Evolutionary conservation across 75 land plant species (phyloP), one percentile per base, ranked within the genome.

Genomic region (Ceratopteris richardii): DNA sequence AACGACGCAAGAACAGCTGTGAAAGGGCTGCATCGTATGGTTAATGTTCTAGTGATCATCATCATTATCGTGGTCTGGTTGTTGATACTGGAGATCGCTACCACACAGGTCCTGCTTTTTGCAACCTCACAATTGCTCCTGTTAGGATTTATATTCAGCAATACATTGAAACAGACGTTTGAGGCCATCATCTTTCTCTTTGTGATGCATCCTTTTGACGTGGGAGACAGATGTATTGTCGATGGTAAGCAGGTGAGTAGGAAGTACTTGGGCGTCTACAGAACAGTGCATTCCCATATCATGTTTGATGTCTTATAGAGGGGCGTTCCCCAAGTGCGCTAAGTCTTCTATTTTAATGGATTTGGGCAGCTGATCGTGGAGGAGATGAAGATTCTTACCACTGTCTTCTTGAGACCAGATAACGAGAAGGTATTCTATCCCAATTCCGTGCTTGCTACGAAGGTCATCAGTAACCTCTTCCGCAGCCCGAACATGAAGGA

Each of bases 1-100:
- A 90, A 91, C 55, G 99, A 95, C 48, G 90, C 96, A 0, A 90
- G 90, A 62, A 86, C 97, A 20, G 99, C 96, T 1, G 92, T 95
- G 9, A 84, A 87, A 29, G 79, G 77, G 68, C 84, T 95, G 10
- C 88, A 95, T 55, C 72, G 78, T 5, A 76, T 90, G 61, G 69
- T 76, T 18, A 82, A 87, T 42, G 33, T 74, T 0, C 51, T 86
- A 11, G 67, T 90, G 36, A 61, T 58, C 31, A 57, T 82, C 4
- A 67, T 95, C 29, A 74, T 90, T 29, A 0, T 73, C 0, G 50
- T 83, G 27, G 71, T 86, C 10, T 81, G 80, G 75, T 79, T 95
- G 9, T 58, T 95, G 2, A 69, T 95, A 20, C 69, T 95, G 42
- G 85, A 71, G 18, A 75, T 95, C 33, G 88, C 99, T 7, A 79